Evolutionary conservation across 768 basidiomycete genomes (phyloP), one percentile per base, ranked within the genome.

Genomic region (Pleurotus platypus): DNA sequence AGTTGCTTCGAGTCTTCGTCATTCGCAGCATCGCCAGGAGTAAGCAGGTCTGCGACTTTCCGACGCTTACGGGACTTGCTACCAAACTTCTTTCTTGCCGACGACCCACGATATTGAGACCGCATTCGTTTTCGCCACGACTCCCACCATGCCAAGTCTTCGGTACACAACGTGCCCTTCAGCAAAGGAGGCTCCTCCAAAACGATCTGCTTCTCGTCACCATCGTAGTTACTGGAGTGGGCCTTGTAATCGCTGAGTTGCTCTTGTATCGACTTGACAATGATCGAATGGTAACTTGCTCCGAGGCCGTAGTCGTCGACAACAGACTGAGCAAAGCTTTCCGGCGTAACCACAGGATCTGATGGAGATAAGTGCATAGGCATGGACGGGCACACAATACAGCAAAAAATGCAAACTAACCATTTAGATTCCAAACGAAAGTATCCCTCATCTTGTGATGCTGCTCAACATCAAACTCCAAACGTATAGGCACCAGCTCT

Each of bases 361-460:
- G 60, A 4, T 30, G n/a, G 13, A 22, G 54, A 55, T 26, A 43
- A 22, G 16, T 55, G 15, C 6, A 55, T 35, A 24, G 26, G 11
- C 20, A 20, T 45, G 15, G 24, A 16, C 13, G 30, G 12, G 6
- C 43, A 53, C 27, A 26, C 13, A 9, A 35, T 24, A 49, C 18
- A 39, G 46, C 47, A 46, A 49, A n/a, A 26, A 20, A 46, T n/a
- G 58, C 6, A 57, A 46, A 75, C 84, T n/a, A 56, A 97, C 95
- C 96, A 61, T 90, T 89, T 46, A 95, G 71, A 66, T 99, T 97
- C 97, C 96, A 99, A 46, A 97, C 83, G 72, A 98, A 98, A 0
- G 96, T 94, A 68, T 99, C 97, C 24, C 94, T 84, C 78, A 98
- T 87, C 73, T 89, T 91, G 67, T 91, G 87, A 65, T 92, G 90